Percentiles rank a stretch among this genome's conserved stretches.
Evolutionary conservation across 2,329 filamentous ascomycete species (phyloP).

Genomic region (Hirsutella minnesotensis): DNA sequence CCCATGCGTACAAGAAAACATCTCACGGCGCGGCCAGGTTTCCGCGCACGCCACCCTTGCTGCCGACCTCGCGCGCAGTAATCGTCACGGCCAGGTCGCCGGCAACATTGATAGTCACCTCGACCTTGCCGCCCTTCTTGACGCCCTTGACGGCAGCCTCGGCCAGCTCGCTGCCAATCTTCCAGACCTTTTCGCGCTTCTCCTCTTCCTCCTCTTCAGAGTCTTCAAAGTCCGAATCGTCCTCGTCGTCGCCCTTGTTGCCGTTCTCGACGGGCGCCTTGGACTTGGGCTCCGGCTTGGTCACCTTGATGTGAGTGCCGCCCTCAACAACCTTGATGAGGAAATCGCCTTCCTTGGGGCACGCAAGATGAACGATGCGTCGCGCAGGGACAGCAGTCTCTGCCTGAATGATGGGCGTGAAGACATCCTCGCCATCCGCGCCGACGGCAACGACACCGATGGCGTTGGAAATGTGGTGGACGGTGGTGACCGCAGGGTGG

Average conservation of each 20-base stretch:
- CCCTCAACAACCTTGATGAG: constrained; percentile 84
- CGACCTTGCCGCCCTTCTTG: constrained; percentile 82
- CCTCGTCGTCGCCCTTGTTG: constrained; percentile 48
- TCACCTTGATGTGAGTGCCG: constrained; percentile 82
- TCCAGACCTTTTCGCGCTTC: constrained; percentile 83
- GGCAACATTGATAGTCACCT: constrained; percentile 82
- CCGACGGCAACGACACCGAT: constrained; percentile 70
- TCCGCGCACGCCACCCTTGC: constrained; percentile 72
- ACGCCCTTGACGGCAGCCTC: constrained; percentile 75
- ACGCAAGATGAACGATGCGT: constrained; percentile 66
- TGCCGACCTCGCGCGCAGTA: constrained; percentile 75
- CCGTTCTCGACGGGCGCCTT: constrained; percentile 58
- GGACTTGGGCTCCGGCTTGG: constrained; percentile 69
- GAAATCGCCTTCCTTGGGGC: constrained; percentile 71
- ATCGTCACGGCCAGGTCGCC: constrained; percentile 71
- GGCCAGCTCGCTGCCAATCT: constrained; percentile 68
- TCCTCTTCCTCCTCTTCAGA: constrained; percentile 74
- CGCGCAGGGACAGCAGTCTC: constrained; percentile 87
- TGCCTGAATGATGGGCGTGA: constrained; percentile 69
- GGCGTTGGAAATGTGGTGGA: constrained; percentile 78
- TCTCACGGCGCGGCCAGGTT: constrained; percentile 22
- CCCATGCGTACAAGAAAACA: background rate
- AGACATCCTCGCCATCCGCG: constrained; percentile 51
- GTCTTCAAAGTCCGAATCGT: constrained; percentile 46
- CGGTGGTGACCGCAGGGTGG: constrained; percentile 87